Conservation (phyloP, 1,284 basidiomycete species). For the Ustilago sp. region DNA sequence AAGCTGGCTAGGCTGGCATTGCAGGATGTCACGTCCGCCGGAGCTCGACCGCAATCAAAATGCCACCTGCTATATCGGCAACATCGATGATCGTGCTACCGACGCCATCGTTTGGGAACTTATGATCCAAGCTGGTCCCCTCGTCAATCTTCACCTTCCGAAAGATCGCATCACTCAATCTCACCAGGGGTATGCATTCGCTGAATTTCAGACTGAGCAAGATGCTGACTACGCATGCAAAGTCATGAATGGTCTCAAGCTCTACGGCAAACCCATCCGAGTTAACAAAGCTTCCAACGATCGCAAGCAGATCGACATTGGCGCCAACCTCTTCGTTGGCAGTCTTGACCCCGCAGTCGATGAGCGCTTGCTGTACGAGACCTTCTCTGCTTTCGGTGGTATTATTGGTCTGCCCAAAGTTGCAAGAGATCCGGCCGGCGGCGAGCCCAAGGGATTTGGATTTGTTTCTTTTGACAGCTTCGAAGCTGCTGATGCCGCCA, state of each 20-base stretch:
- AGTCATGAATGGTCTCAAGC: constrained; percentile 99
- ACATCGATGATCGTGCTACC: constrained; percentile 92
- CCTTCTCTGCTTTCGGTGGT: constrained; percentile 92
- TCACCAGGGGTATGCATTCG: constrained; percentile 98
- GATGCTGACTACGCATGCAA: constrained; percentile 99
- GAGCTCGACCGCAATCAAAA: constrained; percentile 68
- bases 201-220: constrained; percentile 96
- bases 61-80: constrained; percentile 75
- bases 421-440: constrained; percentile 85
- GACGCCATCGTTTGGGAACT: constrained; percentile 97
- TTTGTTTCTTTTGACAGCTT: constrained; percentile 98
- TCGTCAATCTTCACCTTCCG: constrained; percentile 86
- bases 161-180: constrained; percentile 98
- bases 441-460: constrained; percentile 93
- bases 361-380: constrained; percentile 90
- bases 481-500: constrained; percentile 93
- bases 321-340: constrained; percentile 96
- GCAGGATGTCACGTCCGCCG: constrained; percentile 54
- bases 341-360: constrained; percentile 94
- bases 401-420: constrained; percentile 95
- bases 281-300: constrained; percentile 96
- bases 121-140: constrained; percentile 97
- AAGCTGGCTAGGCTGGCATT: neutral
- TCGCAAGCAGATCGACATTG: constrained; percentile 97
- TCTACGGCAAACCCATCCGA: constrained; percentile 97